A percentile compares a stretch with the other conserved stretches of the same genome.
phyloP scores from a whole-genome alignment of 2,329 filamentous ascomycete species.

The Ophidiomyces ophidiicola region DNA sequence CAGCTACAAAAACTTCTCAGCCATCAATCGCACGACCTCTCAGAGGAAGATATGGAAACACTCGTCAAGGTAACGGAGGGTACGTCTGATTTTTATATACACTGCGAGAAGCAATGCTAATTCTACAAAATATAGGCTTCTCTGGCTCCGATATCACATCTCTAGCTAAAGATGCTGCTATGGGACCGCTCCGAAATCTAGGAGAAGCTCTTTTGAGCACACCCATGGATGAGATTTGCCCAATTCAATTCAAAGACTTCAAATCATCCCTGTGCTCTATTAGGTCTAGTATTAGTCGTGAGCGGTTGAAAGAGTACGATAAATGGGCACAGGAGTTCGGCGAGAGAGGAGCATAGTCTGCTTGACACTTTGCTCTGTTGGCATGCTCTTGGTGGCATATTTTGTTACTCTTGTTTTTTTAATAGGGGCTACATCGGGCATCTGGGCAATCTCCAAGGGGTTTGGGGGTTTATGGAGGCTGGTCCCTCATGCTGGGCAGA shows the following conservation, averaged over 20 bases:
- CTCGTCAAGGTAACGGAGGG: slow-evolving; percentile 77
- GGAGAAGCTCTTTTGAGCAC: slow-evolving; percentile 83
- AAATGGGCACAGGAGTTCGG: slow-evolving; percentile 91
- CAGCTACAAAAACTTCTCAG: slow-evolving; percentile 70
- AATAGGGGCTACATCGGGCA: too few relatives aligned
- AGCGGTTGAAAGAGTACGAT: slow-evolving; percentile 78
- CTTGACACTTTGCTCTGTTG: too few relatives aligned
- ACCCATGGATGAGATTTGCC: slow-evolving; percentile 85
- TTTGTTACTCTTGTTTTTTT: background rate
- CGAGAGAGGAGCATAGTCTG: slow-evolving; percentile 61
- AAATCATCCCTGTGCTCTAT: slow-evolving; percentile 72
- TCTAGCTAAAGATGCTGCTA: slow-evolving; percentile 91
- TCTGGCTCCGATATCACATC: slow-evolving; percentile 95
- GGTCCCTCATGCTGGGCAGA: too few relatives aligned
- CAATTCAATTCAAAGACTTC: slow-evolving; percentile 75
- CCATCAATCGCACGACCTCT: slow-evolving; percentile 74
- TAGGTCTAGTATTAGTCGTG: slow-evolving; percentile 73
- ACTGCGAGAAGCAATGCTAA: too few relatives aligned
- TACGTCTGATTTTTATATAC: slow-evolving; percentile 38
- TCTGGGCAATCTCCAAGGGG: too few relatives aligned
- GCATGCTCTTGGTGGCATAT: background rate
- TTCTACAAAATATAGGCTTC: slow-evolving; percentile 58
- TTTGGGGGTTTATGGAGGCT: too few relatives aligned
- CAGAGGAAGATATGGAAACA: slow-evolving; percentile 55
- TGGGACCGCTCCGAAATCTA: slow-evolving; percentile 83